Evolutionary conservation across 352 stramenopile genomes (phyloP).

Genomic region (Globisporangium acanthophoron): DNA sequence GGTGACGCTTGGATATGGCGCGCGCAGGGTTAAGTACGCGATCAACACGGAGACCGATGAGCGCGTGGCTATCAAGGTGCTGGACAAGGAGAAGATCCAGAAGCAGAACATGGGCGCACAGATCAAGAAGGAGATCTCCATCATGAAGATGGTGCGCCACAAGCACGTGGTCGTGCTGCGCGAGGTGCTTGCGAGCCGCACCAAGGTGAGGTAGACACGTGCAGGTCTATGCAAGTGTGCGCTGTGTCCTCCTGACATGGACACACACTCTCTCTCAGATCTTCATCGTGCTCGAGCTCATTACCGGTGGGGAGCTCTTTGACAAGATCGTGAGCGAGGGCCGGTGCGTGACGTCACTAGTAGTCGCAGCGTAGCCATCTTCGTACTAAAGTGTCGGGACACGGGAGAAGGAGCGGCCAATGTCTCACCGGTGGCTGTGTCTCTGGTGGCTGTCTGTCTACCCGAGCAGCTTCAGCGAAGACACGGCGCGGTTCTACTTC

Average conservation of each 20-base stretch:
- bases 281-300: constrained; percentile 94
- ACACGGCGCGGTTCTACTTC: constrained; percentile 98
- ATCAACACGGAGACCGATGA: constrained; percentile 94
- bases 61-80: constrained; percentile 96
- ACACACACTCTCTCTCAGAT: constrained; percentile 54
- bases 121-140: constrained; percentile 98
- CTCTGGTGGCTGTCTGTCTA: neutral
- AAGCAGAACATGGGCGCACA: constrained; percentile 98
- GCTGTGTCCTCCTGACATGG: neutral
- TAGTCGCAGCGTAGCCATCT: neutral
- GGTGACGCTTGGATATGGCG: neutral
- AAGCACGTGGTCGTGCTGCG: constrained; percentile 85
- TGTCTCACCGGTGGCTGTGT: constrained; percentile 14
- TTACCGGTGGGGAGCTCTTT: constrained; percentile 88
- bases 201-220: constrained; percentile 73
- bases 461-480: constrained; percentile 87
- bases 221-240: neutral
- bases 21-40: constrained; percentile 88
- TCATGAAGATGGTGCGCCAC: constrained; percentile 97
- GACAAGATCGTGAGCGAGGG: constrained; percentile 97
- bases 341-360: constrained; percentile 28
- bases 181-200: constrained; percentile 90
- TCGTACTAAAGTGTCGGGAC: neutral
- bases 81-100: constrained; percentile 98
- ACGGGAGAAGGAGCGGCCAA: neutral